Evolutionary conservation across 2,329 filamentous ascomycete genomes (phyloP).

Genomic region (Microdochium trichocladiopsis): DNA sequence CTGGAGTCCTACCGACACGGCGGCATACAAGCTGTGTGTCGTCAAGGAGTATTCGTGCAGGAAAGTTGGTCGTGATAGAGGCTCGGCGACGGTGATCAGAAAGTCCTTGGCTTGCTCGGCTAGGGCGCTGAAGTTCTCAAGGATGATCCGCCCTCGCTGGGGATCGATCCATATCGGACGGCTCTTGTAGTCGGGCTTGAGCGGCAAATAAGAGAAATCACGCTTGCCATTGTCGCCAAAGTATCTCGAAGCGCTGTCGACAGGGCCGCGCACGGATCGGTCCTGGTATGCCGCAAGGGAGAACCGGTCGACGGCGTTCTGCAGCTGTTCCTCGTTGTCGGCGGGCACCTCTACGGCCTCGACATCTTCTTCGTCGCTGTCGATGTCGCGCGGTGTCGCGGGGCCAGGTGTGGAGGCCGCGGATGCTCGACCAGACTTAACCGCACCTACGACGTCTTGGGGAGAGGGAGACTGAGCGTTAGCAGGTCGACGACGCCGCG

Average conservation of each 20-base stretch:
- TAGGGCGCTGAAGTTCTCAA: conserved; percentile 89
- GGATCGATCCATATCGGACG: conserved; percentile 94
- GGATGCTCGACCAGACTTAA: conserved; percentile 51
- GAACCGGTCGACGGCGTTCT: conserved; percentile 54
- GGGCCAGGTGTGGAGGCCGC: conserved; percentile 54
- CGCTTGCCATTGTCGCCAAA: conserved; percentile 34
- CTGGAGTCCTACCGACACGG: conserved; percentile 87
- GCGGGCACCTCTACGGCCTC: conserved; percentile 24
- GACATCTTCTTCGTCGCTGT: conserved; percentile 48
- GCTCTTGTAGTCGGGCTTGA: conserved; percentile 85
- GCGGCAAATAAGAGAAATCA: conserved; percentile 74
- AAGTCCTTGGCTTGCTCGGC: conserved; percentile 88
- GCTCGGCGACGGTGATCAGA: conserved; percentile 91
- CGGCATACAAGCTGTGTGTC: conserved; percentile 88
- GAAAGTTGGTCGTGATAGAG: conserved; percentile 79
- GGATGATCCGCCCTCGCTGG: conserved; percentile 74
- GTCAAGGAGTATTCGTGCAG: conserved; percentile 93
- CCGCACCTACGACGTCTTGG: conserved; percentile 33
- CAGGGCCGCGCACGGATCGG: conserved; percentile 29
- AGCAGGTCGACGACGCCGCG: neutral
- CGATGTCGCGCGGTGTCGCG: conserved; percentile 51
- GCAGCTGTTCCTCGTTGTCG: conserved; percentile 46
- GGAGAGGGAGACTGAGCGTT: neutral
- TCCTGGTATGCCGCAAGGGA: conserved; percentile 45
- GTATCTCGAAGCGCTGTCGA: conserved; percentile 34